phyloP scores from a whole-genome alignment of 2,329 filamentous ascomycete species.

The Tricladium varicosporioides region DNA sequence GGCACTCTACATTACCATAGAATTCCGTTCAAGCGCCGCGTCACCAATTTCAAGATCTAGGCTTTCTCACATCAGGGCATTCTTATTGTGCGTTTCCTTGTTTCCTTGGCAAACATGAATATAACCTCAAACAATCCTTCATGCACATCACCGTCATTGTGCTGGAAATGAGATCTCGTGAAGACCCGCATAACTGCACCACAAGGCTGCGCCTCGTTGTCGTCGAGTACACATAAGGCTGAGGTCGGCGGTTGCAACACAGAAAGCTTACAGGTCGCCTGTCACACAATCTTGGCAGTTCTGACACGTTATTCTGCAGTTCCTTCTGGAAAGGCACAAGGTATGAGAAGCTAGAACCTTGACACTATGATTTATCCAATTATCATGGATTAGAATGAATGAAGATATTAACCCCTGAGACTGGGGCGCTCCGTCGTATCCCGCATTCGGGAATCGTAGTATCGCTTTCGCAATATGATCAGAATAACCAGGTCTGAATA shows the following conservation, averaged over 20 bases:
- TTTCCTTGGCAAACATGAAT: not conserved
- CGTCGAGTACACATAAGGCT: not conserved
- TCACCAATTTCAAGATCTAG: not conserved
- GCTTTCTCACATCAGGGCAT: not conserved
- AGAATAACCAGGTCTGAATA: not conserved
- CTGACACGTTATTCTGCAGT: not conserved
- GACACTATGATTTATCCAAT: not conserved
- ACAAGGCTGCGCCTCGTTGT: not conserved
- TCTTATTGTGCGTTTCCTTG: not conserved
- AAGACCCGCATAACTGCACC: not conserved
- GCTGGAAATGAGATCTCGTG: not conserved
- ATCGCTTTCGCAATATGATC: not conserved
- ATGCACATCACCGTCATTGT: conserved; percentile 4
- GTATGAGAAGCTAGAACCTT: not conserved
- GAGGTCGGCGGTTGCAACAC: not conserved
- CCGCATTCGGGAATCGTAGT: not conserved
- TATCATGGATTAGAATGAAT: no score
- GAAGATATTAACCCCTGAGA: not conserved
- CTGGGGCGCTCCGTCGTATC: not conserved
- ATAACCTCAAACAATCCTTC: not conserved
- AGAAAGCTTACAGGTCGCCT: no score
- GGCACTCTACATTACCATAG: not conserved
- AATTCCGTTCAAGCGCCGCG: not conserved
- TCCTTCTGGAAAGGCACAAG: not conserved
- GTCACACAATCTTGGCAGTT: no score